phyloP scores from a whole-genome alignment of 768 basidiomycete species.

The Pholiota microspora region DNA sequence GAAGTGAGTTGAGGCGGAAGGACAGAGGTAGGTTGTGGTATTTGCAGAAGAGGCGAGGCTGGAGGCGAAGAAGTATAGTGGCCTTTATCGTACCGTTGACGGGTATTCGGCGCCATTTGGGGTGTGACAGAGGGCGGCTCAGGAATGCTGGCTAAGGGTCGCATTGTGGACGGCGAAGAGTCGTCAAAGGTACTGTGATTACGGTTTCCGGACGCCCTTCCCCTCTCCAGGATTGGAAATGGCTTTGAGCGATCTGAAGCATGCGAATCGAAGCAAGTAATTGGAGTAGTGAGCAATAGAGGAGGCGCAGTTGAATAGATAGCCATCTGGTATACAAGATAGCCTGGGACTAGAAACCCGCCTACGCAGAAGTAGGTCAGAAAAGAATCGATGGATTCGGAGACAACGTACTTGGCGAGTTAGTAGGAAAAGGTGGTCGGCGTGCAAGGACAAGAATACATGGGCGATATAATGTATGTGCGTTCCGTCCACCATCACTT shows the following conservation, averaged over 20 bases:
- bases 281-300: neutral
- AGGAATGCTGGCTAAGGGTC: conserved; percentile 13
- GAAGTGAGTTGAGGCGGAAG: conserved; percentile 3
- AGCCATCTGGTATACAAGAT: neutral
- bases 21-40: neutral
- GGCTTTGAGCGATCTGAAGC: neutral
- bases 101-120: neutral
- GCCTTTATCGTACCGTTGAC: neutral
- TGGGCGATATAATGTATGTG: neutral
- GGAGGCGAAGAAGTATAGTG: neutral
- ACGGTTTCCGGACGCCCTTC: neutral
- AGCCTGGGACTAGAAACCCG: neutral
- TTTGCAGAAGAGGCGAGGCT: neutral
- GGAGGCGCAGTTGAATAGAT: neutral
- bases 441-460: neutral
- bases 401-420: neutral
- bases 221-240: neutral
- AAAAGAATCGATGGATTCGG: neutral
- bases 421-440: neutral
- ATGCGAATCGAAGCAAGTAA: neutral
- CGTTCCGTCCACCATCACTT: neutral
- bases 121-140: conserved; percentile 3
- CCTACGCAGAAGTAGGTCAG: neutral
- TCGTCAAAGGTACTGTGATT: neutral
- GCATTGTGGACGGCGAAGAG: conserved; percentile 2